Evolutionary conservation across 1,284 basidiomycete genomes (phyloP), one percentile per base, ranked within the genome.

Genomic region (Inonotus hispidus): DNA sequence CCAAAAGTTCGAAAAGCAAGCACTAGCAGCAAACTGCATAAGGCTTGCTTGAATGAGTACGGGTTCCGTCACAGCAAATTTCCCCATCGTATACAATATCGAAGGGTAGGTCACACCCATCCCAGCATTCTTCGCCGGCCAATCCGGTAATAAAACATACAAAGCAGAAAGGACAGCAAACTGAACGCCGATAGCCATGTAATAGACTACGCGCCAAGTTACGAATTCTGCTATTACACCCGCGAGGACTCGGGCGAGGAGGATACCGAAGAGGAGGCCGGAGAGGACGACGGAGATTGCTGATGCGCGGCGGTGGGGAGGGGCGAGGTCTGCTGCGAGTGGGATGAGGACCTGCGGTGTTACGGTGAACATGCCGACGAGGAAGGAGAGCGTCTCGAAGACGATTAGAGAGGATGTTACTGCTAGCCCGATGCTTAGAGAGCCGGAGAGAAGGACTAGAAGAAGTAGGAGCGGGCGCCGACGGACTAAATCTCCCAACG

Each of bases 211-310:
- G 27, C 82, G 75, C 83, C 84, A 90, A 14, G 77, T 76, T 0
- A 74, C 71, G 61, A 82, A 85, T 64, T 89, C 75, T 1, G 82
- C 81, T 41, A 92, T 82, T 47, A 88, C 74, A 0, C 88, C 88
- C 0, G 84, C 79, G 1, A 91, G 70, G 0, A 90, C 84, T 53
- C 87, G 77, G 0, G 87, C 88, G 14, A 83, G 72, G n/a, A 90
- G 78, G 39, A 90, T 72, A n/a, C 89, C 88, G 19, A 88, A 77
- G 35, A 90, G 78, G 21, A 90, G 73, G 0, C 88, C 89, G 0
- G 83, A 81, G 13, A 88, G 71, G 2, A 88, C 85, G 56, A 89
- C 81, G 1, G 85, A 83, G 59, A 91, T 76, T 0, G 85, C 82
- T 14, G 82, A 76, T 1, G 84, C 86, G 19, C 88, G 78, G 21